Evolutionary conservation across 345 rosid genomes (phyloP), one percentile per base, ranked within the genome.

Genomic region (Ricinus communis): DNA sequence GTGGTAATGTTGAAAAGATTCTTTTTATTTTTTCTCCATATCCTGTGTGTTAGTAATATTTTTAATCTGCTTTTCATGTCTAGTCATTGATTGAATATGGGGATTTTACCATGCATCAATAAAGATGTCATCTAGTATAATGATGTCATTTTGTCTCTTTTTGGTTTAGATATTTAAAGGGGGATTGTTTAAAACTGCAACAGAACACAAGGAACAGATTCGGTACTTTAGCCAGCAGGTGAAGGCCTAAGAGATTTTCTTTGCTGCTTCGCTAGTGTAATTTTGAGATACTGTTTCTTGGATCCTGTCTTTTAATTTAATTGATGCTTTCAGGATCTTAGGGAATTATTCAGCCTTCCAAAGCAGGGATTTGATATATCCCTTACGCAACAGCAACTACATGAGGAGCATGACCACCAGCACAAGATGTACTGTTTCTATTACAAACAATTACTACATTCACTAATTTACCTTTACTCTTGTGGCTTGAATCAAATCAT

Each of bases 171-270:
- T 95, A 62, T 95, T 66, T 82, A 95, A 95, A 80, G 97, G 97
- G n/a, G 93, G 99, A 18, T 75, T 95, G 75, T 95, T 92, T 79
- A 95, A 88, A 85, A 82, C 91, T 74, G 99, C 97, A 61, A 95
- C 99, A 31, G 99, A 95, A 76, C 96, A 87, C 76, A 95, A 92
- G 79, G 99, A 92, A 78, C 99, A 95, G 78, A 89, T 88, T 69
- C 96, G 99, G 65, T 92, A 95, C 76, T 95, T 95, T 55, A 89
- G 97, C 76, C 91, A 92, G 66, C 96, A 89, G 97, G 97, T 89
- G 51, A n/a, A 40, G 57, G 45, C 47, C n/a, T 45, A 62, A 4
- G 25, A 71, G 14, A 54, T 28, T 65, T 38, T 55, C 24, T 15
- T 38, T 73, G 52, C 43, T 59, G 72, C 68, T 19, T 16, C 72